Base-by-base conservation (phyloP, 2,329 filamentous ascomycete species). In the Camillea tinctor region DNA sequence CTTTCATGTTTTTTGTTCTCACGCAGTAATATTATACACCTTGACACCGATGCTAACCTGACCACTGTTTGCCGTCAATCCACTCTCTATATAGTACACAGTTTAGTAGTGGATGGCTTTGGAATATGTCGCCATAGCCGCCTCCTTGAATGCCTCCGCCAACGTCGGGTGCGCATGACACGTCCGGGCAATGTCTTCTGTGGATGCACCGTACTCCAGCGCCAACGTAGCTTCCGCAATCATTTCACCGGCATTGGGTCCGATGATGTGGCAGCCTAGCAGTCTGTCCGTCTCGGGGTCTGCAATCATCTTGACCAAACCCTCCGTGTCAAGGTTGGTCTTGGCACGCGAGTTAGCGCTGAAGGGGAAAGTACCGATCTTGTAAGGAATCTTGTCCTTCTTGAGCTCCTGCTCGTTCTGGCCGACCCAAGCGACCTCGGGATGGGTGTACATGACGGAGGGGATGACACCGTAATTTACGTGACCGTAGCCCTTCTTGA, bases 381-480 rank as follows among this genome's bases (percentile, higher is more conserved):
- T 92, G 88, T 97, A 99, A 74, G 95, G 92, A 72, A 96, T 87
- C 65, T 92, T 92, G 64, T 89, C 85, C 67, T 88, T 87, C 86
- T 98, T 97, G 66, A 99, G 84, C 70, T 99, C 95, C 75, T 94
- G 90, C 83, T 99, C 95, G 77, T 89, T 97, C 83, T 97, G 93
- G 60, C 95, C 95, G 52, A 99, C 95, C 95, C 95, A 99, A 40
- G 95, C 93, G 67, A 98, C 95, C 79, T 99, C 95, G 36, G 95
- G 95, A 81, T 97, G 90, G 11, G 95, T 98, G 86, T 99, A 99
- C 95, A 99, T 99, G 80, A 99, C 95, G 36, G 92, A 95, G 67
- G 95, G 95, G 74, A 99, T 99, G 77, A 90, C 92, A 72, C 88
- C 92, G 81, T 99, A 99, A 89, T 99, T 99, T 80, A 99, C 95